Evolutionary conservation across 2,329 filamentous ascomycete genomes (phyloP).

Genomic region (Cladosporium sp.): DNA sequence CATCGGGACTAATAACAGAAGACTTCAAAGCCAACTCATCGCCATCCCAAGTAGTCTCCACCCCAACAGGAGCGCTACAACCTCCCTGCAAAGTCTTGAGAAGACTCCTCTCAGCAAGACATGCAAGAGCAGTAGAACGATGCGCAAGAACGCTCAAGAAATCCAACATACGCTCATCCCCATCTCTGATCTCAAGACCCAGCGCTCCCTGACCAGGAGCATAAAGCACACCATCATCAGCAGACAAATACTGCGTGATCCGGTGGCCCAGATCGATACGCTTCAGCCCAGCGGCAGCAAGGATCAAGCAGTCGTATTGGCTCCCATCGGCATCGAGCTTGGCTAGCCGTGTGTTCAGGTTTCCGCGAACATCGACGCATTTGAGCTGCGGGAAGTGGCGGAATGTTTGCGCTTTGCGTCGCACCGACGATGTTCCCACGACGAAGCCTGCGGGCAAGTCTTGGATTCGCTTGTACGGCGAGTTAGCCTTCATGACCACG

Average conservation of each 20-base stretch:
- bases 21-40: slow-evolving; percentile 66
- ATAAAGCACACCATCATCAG: slow-evolving; percentile 71
- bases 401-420: slow-evolving; percentile 77
- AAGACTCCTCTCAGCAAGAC: slow-evolving; percentile 74
- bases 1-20: slow-evolving; percentile 78
- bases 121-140: slow-evolving; percentile 65
- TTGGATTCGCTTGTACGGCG: slow-evolving; percentile 61
- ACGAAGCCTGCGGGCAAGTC: slow-evolving; percentile 75
- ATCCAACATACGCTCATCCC: slow-evolving; percentile 61
- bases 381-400: slow-evolving; percentile 71
- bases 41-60: slow-evolving; percentile 69
- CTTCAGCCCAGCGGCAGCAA: slow-evolving; percentile 81
- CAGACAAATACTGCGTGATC: slow-evolving; percentile 75
- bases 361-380: slow-evolving; percentile 80
- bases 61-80: slow-evolving; percentile 89
- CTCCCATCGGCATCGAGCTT: slow-evolving; percentile 78
- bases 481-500: slow-evolving; percentile 44
- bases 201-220: slow-evolving; percentile 90
- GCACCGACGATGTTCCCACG: slow-evolving; percentile 84
- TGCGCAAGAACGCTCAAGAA: slow-evolving; percentile 66
- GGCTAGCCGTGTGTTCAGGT: slow-evolving; percentile 77
- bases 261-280: slow-evolving; percentile 67
- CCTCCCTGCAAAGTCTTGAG: slow-evolving; percentile 87
- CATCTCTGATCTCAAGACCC: slow-evolving; percentile 74
- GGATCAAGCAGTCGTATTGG: slow-evolving; percentile 74